Percentiles rank a stretch among this genome's conserved stretches.
Evolutionary conservation across 1,139 yeast genomes (phyloP).

Genomic region (Blastobotrys aristatus): DNA sequence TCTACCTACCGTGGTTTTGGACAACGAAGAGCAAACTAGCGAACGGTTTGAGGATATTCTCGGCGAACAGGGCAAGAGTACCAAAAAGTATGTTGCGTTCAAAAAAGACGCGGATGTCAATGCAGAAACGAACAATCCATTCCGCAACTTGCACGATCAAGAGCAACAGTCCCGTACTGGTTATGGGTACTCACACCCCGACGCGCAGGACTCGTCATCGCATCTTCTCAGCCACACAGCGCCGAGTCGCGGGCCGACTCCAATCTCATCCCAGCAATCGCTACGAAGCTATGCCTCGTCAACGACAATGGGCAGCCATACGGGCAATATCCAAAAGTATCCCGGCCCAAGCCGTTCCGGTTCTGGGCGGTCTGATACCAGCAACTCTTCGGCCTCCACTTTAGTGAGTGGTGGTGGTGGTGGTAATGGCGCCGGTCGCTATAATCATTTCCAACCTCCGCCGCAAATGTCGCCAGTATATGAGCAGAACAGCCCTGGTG

Average conservation of each 20-base stretch:
- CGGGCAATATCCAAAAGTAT: neutral
- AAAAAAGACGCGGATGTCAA: constrained; percentile 6
- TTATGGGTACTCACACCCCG: constrained; percentile 11
- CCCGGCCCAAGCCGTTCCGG: constrained; percentile 6
- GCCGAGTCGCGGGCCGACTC: constrained; percentile 6
- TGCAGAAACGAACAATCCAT: constrained; percentile 7
- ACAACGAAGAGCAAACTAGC: constrained; percentile 8
- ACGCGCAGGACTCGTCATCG: neutral
- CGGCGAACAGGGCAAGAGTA: constrained; percentile 8
- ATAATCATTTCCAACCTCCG: neutral
- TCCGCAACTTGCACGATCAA: constrained; percentile 3
- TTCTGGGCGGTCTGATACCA: neutral
- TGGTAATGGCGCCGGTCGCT: constrained; percentile 7
- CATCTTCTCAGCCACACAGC: neutral
- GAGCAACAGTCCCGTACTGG: constrained; percentile 7
- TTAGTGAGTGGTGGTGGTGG: too few species aligned
- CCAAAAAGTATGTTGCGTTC: constrained; percentile 11
- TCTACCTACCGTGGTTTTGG: constrained; percentile 17
- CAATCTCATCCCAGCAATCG: neutral
- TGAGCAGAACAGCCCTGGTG: constrained; percentile 2
- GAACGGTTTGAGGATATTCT: constrained; percentile 14
- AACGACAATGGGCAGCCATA: neutral
- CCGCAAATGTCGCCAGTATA: constrained; percentile 3
- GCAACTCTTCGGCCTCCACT: constrained; percentile 1
- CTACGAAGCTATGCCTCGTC: neutral